Base-by-base conservation (phyloP, 805 yeast genomes). In the Suhomyces pyralidae region DNA sequence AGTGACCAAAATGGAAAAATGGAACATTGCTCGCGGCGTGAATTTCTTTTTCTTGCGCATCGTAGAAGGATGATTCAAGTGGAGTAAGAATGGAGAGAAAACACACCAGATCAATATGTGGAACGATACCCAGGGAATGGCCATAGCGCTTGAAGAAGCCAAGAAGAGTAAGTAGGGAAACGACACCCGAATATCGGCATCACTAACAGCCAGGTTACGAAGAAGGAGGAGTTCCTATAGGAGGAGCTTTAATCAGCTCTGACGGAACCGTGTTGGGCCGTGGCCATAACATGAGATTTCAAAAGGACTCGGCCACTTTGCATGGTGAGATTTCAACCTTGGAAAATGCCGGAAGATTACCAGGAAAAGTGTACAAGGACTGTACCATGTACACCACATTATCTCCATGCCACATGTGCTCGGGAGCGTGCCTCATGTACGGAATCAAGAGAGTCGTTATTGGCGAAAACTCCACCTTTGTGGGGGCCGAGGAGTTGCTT, bases 361-460 rank as follows among this genome's bases (percentile, higher is more conserved):
- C 85, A 20, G 97, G 92, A 4, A 77, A 78, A 20, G 82, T 81
- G 15, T 93, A 93, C 74, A 88, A 86, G 63, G 80, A 85, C 56
- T 87, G 97, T 60, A 94, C 98, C 20, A 81, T 90, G 81, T 93
- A 91, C 72, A 91, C 97, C 28, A 88, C 97, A 0, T 74, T 93
- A 58, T 88, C 96, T 7, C 97, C 98, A 3, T 93, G 98, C 68
- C 80, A 85, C 59, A 93, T 93, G 97, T 93, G 98, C 68, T 82
- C 94, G 4, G 98, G 98, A 19, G 96, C 97, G 5, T 88, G 93
- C 57, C 63, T 93, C 49, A 76, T 93, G 78, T 93, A 91, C 71
- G 97, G 96, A 40, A 80, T 93, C 59, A 85, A 86, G 62, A 79
- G 97, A 57, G 86, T 90, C 42, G 97, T 93, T 0, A 62, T 91